Conservation (phyloP, 1,284 basidiomycete genomes). For the Cryptococcus neoformans region DNA sequence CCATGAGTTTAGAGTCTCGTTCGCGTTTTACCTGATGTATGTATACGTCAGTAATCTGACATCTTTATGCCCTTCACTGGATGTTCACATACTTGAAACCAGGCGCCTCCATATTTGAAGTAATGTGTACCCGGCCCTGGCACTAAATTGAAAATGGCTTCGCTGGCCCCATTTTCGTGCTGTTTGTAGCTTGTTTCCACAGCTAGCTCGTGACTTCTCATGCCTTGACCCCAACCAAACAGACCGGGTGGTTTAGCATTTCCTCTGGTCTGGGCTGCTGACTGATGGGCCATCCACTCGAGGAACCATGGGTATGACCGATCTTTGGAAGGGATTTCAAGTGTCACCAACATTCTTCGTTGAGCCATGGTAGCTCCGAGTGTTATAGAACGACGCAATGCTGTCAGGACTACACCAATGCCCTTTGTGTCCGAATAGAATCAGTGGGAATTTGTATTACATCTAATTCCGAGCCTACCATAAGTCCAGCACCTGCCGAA, state of each 20-base stretch:
- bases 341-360: constrained; percentile 84
- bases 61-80: background rate
- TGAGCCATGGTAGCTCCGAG: constrained; percentile 73
- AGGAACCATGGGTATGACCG: constrained; percentile 96
- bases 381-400: constrained; percentile 67
- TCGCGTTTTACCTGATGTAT: constrained; percentile 77
- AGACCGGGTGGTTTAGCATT: constrained; percentile 14
- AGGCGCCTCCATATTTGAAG: constrained; percentile 82
- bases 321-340: constrained; percentile 97
- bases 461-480: constrained; percentile 58
- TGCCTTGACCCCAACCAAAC: constrained; percentile 47
- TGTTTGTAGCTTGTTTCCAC: constrained; percentile 90
- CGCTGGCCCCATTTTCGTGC: constrained; percentile 80
- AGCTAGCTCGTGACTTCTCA: constrained; percentile 84
- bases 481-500: constrained; percentile 91
- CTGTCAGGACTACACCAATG: constrained; percentile 74
- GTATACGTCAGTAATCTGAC: background rate
- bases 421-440: constrained; percentile 56
- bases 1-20: constrained; percentile 86
- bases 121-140: constrained; percentile 95
- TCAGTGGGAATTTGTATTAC: background rate
- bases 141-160: constrained; percentile 85
- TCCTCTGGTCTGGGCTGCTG: constrained; percentile 16
- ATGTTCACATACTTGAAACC: constrained; percentile 68
- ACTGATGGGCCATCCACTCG: constrained; percentile 77